Base-by-base conservation (phyloP, 179 eudicot genomes). In the Carnegiea gigantea region DNA sequence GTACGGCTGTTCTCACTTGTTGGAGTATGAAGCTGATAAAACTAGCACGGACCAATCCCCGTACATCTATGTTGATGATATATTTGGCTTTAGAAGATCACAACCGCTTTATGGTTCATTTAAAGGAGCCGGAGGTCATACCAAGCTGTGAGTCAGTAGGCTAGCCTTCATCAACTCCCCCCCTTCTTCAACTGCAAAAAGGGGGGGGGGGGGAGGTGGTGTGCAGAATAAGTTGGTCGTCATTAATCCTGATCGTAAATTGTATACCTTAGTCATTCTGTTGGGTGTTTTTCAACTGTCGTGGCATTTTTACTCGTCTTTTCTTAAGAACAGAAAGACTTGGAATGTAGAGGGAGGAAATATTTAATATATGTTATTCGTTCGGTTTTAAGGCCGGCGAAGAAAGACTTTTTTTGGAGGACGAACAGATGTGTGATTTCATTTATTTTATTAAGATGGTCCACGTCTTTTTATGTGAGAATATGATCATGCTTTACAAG, bases 91-190 rank as follows among this genome's bases (percentile, higher is more conserved):
- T 85, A 91, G 92, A 81, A 90, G 96, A 84, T 88, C 98, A 49
- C 94, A 88, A 57, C 97, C 97, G 44, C 95, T 96, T 23, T 96
- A 89, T 83, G 93, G 96, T 73, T 96, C 99, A 1, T 90, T 93
- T 24, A 96, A 86, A 88, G 98, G 98, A 80, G 98, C 92, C 36
- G 81, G 86, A 64, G 91, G 82, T 77, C 96, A 88, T 40, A 82
- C 92, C 90, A 95, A 91, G 81, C 76, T 92, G 54, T 92, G 78
- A 86, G 3, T 70, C 44, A 1, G 3, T 70, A n/a, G 70, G 9
- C 15, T 24, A 60, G 23, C 23, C 23, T 60, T 60, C 12, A 4
- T 60, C 9, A 17, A 57, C 21, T 17, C 62, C 44, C 44, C 44
- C 44, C n/a, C n/a, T n/a, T n/a, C n/a, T n/a, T n/a, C n/a, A n/a